These are phyloP conservation scores for Trichoderma gracile DNA, from an alignment of 2,329 filamentous ascomycete species.

Conservation along the genomic window DNA sequence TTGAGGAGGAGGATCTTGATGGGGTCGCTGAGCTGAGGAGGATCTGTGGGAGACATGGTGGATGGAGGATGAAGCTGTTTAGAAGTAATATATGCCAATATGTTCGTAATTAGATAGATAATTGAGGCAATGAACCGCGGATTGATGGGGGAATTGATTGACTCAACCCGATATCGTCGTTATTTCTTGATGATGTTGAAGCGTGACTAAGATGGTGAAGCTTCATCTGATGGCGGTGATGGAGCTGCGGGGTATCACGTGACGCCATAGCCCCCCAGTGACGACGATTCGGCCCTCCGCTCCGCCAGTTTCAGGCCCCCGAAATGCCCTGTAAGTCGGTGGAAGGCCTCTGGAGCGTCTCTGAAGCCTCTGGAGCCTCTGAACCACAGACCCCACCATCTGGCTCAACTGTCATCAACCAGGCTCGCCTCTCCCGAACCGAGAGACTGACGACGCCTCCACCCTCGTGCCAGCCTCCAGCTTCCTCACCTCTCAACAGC, in stretches of 20 bases:
- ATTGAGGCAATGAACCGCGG: too few relatives aligned
- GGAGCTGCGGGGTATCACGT: conserved; percentile 43
- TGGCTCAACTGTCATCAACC: not conserved
- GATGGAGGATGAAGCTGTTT: not conserved
- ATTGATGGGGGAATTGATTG: too few relatives aligned
- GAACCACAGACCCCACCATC: conserved; percentile 36
- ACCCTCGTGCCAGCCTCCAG: conserved; percentile 20
- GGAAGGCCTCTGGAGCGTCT: conserved; percentile 24
- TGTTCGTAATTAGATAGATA: too few relatives aligned
- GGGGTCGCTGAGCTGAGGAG: not conserved
- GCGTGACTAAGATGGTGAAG: not conserved
- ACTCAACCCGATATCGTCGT: too few relatives aligned
- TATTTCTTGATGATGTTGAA: too few relatives aligned
- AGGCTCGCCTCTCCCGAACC: not conserved
- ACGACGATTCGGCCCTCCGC: conserved; percentile 34
- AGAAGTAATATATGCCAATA: too few relatives aligned
- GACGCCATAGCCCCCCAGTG: conserved; percentile 41
- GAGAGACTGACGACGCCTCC: conserved; percentile 26
- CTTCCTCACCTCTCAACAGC: not conserved
- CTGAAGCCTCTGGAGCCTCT: conserved; percentile 2
- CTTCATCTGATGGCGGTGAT: not conserved
- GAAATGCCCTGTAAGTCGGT: not conserved
- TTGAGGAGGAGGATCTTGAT: conserved; percentile 68
- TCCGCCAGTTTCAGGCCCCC: too few relatives aligned
- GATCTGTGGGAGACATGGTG: conserved; percentile 6